These are phyloP conservation scores for Chalciporus chontae DNA, from an alignment of 768 basidiomycete genomes.

Conservation along the genomic window DNA sequence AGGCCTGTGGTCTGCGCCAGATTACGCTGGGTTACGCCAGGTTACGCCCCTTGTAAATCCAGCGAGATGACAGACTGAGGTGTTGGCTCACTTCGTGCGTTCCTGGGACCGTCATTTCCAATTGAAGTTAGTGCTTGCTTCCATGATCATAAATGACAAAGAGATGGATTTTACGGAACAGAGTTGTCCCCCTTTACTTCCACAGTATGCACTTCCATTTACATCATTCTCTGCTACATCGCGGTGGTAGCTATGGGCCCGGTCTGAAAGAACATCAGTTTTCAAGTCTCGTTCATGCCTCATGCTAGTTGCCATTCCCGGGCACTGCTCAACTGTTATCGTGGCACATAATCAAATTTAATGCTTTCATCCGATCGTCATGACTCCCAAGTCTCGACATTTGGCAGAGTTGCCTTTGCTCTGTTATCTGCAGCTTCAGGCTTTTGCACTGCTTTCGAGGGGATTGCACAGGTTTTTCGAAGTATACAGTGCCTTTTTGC, in stretches of 20 bases:
- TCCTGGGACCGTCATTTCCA: background rate
- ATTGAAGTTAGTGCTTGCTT: background rate
- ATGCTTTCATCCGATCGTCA: background rate
- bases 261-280: too few species aligned
- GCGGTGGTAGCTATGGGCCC: too few species aligned
- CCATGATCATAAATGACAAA: too few species aligned
- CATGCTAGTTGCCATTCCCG: background rate
- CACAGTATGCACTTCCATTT: too few species aligned
- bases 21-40: too few species aligned
- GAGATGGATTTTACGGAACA: too few species aligned
- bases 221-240: too few species aligned
- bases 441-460: background rate
- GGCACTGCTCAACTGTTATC: background rate
- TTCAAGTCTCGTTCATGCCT: too few species aligned
- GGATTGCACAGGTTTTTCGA: background rate
- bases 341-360: background rate
- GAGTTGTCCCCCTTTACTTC: too few species aligned
- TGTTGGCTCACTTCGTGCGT: background rate
- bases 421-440: too few species aligned
- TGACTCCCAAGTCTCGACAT: too few species aligned
- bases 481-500: background rate
- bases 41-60: background rate
- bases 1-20: conserved; percentile 1
- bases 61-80: background rate
- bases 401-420: too few species aligned